Base-by-base conservation (phyloP, 2,329 filamentous ascomycete species). In the Ophiostoma piceae region DNA sequence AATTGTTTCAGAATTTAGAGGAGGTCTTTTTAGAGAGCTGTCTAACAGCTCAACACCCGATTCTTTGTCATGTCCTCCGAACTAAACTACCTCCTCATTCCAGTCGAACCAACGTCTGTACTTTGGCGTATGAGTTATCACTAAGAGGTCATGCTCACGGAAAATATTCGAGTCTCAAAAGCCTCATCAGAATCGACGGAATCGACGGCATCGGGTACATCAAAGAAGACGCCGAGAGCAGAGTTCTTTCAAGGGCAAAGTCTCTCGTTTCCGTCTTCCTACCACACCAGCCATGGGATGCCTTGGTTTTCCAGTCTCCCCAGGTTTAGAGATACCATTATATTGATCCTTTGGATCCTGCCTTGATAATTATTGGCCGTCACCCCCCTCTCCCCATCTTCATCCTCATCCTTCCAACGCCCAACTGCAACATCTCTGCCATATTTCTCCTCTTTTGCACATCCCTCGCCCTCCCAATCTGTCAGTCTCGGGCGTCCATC, bases 381-480 rank as follows among this genome's bases (percentile, higher is more conserved):
- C 8, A 22, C 26, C 51, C 8, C n/a, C n/a, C 51, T 29, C 29
- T 41, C 9, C 12, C 4, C 39, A 41, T 41, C 12, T 12, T 66
- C 32, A 9, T 43, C 41, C 54, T 35, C 43, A 12, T 66, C 32
- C 14, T 41, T 29, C 51, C 14, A 12, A 16, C 22, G 39, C 32
- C 39, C 67, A 35, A 14, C 67, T 51, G 19, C 43, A 32, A 37
- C 19, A 29, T 62, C 51, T 32, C 7, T 32, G 11, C 66, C 26
- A 29, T 62, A 11, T 35, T 62, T 62, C 66, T 67, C 67, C 60
- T 16, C 60, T 39, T 51, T 37, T 68, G 39, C 54, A 37, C 66
- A 51, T 67, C 66, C 32, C 41, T 26, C 39, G 16, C 11, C 16
- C 43, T 47, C 43, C 19, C 43, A 47, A 47, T 9, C 16, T 47